Evolutionary conservation across 2,329 filamentous ascomycete genomes (phyloP), one percentile per base, ranked within the genome.

Genomic region (Aaosphaeria arxii): DNA sequence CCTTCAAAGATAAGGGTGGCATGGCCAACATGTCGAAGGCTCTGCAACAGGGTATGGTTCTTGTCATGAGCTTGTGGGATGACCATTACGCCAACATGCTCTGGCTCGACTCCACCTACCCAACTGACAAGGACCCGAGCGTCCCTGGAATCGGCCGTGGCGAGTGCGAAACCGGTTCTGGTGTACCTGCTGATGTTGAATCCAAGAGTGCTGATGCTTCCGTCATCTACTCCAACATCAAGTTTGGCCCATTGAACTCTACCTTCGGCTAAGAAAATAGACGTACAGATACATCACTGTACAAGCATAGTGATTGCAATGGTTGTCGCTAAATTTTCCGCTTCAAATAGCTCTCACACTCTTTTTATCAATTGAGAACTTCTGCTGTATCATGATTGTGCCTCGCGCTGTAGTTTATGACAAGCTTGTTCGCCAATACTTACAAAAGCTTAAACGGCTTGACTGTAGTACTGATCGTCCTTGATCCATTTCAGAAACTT

Each of bases 61-160:
- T 86, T 7, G 82, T 83, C 48, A 74, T 86, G 72, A 75, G 71
- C 44, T 66, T 82, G 48, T 78, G 75, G 75, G 80, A 85, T 61
- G 84, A 87, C 67, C 78, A 86, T 69, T 68, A 77, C 53, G 68
- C 77, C 57, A 76, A 84, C 68, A 88, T 88, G 84, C 78, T 84
- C 59, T 88, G 86, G 86, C 78, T 89, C 53, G 85, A 88, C 72
- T 78, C 77, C 53, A 77, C 72, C 59, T 84, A 79, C 72, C 83
- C 84, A 28, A 69, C 71, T 17, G 53, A 57, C 33, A 48, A 50
- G 45, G 45, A 47, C 30, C 3, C 47, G 5, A 33, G 30, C 17
- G 38, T 35, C 11, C 51, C 55, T 4, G 55, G 55, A 5, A 39
- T 50, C 28, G 48, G 41, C 7, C 51, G 55, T 43, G 55, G 55